Evolutionary conservation across 2,329 filamentous ascomycete species (phyloP).

Genomic region (Cryphonectria parasitica): DNA sequence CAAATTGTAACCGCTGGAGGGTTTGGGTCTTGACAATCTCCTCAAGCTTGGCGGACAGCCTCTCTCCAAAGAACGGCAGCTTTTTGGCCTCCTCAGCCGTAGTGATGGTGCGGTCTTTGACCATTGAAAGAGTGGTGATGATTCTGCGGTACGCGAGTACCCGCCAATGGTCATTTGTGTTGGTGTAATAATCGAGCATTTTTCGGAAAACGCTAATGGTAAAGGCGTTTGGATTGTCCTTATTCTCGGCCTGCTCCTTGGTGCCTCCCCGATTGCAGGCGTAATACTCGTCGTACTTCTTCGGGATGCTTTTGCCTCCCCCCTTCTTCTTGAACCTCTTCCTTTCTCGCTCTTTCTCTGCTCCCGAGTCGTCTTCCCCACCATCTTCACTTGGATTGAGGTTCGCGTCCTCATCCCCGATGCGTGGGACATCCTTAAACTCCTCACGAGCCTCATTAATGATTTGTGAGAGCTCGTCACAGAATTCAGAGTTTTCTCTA

Average conservation of each 20-base stretch:
- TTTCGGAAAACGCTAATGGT: conserved; percentile 78
- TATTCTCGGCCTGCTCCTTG: conserved; percentile 40
- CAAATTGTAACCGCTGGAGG: conserved; percentile 73
- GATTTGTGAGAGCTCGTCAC: conserved; percentile 65
- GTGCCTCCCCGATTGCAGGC: conserved; percentile 58
- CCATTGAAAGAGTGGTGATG: conserved; percentile 72
- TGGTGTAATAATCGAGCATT: conserved; percentile 78
- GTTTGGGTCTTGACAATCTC: conserved; percentile 80
- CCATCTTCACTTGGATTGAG: conserved; percentile 34
- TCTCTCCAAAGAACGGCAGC: conserved; percentile 70
- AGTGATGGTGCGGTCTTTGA: conserved; percentile 60
- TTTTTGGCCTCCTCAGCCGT: conserved; percentile 71
- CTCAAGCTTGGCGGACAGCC: conserved; percentile 83
- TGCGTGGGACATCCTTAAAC: conserved; percentile 58
- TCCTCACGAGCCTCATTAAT: conserved; percentile 64
- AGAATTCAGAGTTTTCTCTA: conserved; percentile 14
- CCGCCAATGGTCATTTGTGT: conserved; percentile 78
- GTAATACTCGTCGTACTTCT: conserved; percentile 54
- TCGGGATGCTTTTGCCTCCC: conserved; percentile 33
- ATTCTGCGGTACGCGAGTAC: conserved; percentile 75
- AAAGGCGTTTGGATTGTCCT: conserved; percentile 69
- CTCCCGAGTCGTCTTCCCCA: conserved; percentile 30
- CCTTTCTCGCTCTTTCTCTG: conserved; percentile 34
- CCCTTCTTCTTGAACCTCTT: conserved; percentile 31
- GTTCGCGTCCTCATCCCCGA: conserved; percentile 54